phyloP scores from a whole-genome alignment of 306 rosid species.

The Vigna hirtella region DNA sequence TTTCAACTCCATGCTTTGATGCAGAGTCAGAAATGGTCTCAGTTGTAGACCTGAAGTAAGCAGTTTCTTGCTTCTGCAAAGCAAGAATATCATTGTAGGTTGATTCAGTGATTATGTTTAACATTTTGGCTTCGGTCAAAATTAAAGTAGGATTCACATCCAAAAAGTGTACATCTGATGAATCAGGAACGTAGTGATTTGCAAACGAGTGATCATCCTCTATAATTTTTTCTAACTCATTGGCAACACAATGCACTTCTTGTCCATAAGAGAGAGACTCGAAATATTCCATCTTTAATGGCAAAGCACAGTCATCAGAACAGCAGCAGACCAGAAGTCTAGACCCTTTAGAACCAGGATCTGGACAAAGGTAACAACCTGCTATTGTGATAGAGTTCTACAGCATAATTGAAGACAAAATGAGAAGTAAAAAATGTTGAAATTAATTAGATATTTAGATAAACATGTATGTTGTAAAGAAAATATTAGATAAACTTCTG shows the following conservation, averaged over 20 bases:
- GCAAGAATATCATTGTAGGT: constrained; percentile 56
- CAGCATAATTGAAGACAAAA: constrained; percentile 32
- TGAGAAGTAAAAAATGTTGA: constrained; percentile 7
- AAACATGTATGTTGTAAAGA: background rate
- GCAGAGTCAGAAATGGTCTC: constrained; percentile 47
- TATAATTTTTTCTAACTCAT: constrained; percentile 60
- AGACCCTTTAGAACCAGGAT: constrained; percentile 85
- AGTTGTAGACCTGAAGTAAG: constrained; percentile 64
- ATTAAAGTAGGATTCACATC: constrained; percentile 59
- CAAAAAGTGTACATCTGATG: constrained; percentile 76
- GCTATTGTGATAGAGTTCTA: constrained; percentile 87
- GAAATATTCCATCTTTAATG: constrained; percentile 58
- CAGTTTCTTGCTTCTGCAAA: constrained; percentile 73
- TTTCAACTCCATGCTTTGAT: constrained; percentile 50
- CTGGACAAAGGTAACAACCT: constrained; percentile 95
- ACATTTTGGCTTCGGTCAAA: constrained; percentile 72
- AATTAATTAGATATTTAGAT: constrained; percentile 27
- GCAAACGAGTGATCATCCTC: constrained; percentile 60
- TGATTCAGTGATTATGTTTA: constrained; percentile 69
- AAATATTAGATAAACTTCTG: constrained; percentile 26
- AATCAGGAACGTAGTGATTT: constrained; percentile 53
- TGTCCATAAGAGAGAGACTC: constrained; percentile 40
- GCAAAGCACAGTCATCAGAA: constrained; percentile 71
- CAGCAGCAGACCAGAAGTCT: constrained; percentile 75
- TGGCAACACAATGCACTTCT: constrained; percentile 38